Evolutionary conservation across 202 grass and related monocot species (phyloP), one percentile per base, ranked within the genome.

Genomic region (Setaria viridis): DNA sequence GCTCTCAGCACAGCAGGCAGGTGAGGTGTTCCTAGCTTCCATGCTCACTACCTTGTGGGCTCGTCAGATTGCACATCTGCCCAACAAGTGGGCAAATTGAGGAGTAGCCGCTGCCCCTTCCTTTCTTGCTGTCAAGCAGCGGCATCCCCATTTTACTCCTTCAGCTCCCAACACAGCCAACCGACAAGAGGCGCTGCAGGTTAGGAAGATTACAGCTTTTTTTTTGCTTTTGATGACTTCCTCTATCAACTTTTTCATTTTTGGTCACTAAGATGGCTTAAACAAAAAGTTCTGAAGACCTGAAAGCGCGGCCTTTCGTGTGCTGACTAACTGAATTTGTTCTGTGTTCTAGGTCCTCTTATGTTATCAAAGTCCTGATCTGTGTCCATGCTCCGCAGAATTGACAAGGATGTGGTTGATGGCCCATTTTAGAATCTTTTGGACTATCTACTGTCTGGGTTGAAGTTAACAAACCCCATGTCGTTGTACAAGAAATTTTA

Each of bases 341-440:
- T 29, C 7, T 65, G 42, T 34, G 62, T 53, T 62, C 68, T 33
- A 88, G 86, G 83, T 84, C 17, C 59, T 20, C 15, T 59, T 49
- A 88, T 93, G 41, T 49, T 33, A 84, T 14, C 55, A 12, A 35
- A 8, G 20, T 57, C 11, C 25, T 62, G 1, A 62, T 70, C 39
- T 16, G 15, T 74, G 16, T 65, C 0, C 25, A 39, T 76, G 49
- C 63, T 50, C 35, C n/a, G 53, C 2, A 96, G 94, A 71, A 89
- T 91, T 51, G 85, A 73, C 16, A 96, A 84, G 79, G 86, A 91
- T 85, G 82, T 93, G 37, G 87, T 96, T 15, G 87, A 96, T 79
- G 94, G 91, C 34, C 94, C 89, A 29, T 96, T 89, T 15, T 79
- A 35, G 46, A 90, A 91, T 63, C 85, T 96, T 72, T 49, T 96